phyloP scores from a whole-genome alignment of 2,329 filamentous ascomycete genomes.

The Aspergillus ochraceus region DNA sequence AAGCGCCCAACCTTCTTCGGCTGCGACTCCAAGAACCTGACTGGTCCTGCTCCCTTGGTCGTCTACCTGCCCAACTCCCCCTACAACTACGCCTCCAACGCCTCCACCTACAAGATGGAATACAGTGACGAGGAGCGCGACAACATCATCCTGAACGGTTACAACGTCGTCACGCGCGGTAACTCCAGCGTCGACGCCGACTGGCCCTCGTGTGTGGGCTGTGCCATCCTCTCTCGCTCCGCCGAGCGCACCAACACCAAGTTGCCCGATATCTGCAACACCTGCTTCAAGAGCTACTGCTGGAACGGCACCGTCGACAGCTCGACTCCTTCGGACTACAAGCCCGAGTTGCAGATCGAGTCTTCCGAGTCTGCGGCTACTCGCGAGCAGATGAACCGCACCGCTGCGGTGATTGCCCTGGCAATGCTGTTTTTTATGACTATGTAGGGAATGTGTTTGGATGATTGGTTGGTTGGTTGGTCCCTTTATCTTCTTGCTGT shows the following conservation, averaged over 20 bases:
- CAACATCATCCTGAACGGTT: constrained; percentile 81
- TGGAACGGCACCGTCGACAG: constrained; percentile 76
- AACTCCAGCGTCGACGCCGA: constrained; percentile 72
- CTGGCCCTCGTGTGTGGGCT: constrained; percentile 85
- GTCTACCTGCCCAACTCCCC: constrained; percentile 88
- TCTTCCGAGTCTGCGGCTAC: not conserved
- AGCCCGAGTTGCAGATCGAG: constrained; percentile 9
- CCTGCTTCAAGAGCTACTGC: constrained; percentile 82
- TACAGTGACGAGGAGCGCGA: constrained; percentile 70
- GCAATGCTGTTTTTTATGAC: constrained; percentile 3
- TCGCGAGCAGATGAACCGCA: constrained; percentile 4
- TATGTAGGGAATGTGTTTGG: not conserved
- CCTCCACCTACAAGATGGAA: constrained; percentile 69
- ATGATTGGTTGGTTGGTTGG: not conserved
- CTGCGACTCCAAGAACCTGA: constrained; percentile 67
- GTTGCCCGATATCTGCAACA: constrained; percentile 69
- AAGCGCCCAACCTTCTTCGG: constrained; percentile 77
- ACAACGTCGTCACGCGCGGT: constrained; percentile 54
- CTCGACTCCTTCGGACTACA: constrained; percentile 8
- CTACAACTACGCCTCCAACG: constrained; percentile 74
- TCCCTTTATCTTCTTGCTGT: not conserved
- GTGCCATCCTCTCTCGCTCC: constrained; percentile 77
- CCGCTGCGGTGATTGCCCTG: constrained; percentile 3
- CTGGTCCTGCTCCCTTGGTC: constrained; percentile 55
- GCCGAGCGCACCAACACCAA: constrained; percentile 68